phyloP scores from a whole-genome alignment of 2,329 filamentous ascomycete species.

The Sporothrix euskadiensis region DNA sequence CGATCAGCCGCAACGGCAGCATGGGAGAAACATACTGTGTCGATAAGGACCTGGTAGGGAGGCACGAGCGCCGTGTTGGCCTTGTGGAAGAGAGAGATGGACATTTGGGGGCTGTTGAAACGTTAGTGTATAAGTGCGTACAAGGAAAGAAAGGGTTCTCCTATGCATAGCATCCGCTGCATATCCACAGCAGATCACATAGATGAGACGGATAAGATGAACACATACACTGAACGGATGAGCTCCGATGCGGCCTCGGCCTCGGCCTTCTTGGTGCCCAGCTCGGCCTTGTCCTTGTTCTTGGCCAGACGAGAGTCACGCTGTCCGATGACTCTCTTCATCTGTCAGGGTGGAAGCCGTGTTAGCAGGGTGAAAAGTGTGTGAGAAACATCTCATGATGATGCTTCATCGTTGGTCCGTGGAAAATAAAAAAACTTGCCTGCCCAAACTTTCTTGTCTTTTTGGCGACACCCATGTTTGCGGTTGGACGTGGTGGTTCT shows the following conservation, averaged over 20 bases:
- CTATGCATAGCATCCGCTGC: neutral
- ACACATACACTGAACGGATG: slow-evolving; percentile 32
- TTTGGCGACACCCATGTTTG: slow-evolving; percentile 80
- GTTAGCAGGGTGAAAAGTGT: neutral
- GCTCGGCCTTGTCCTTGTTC: slow-evolving; percentile 66
- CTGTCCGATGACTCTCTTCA: slow-evolving; percentile 81
- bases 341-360: slow-evolving; percentile 41
- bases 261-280: slow-evolving; percentile 49
- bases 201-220: neutral
- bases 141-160: neutral
- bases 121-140: neutral
- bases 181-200: too few species aligned
- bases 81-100: slow-evolving; percentile 35
- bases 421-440: slow-evolving; percentile 21
- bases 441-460: slow-evolving; percentile 85
- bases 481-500: neutral
- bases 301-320: slow-evolving; percentile 79
- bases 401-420: neutral
- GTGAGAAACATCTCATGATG: neutral
- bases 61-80: slow-evolving; percentile 35
- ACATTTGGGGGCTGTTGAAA: slow-evolving; percentile 31
- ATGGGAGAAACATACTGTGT: slow-evolving; percentile 30
- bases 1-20: neutral
- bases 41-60: slow-evolving; percentile 35
- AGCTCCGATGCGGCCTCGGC: slow-evolving; percentile 34